Evolutionary conservation across 83 land plant species (phyloP), one percentile per base, ranked within the genome.

Genomic region (Thuja plicata): DNA sequence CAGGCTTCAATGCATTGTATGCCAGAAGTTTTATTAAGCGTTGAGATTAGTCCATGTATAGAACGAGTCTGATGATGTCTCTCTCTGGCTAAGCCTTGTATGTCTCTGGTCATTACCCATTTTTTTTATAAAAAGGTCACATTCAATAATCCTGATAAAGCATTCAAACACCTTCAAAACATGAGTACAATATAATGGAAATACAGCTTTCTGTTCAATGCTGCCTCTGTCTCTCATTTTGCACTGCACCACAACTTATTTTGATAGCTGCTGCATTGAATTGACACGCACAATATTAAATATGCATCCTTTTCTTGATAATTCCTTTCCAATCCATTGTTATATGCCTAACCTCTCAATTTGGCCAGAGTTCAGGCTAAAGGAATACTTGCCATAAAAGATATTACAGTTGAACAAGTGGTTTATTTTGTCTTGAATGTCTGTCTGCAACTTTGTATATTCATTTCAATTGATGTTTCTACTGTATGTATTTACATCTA

Each of bases 71-170:
- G 12, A 30, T 83, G 2, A 30, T 83, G 21, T 46, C 13, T 45
- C 85, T 83, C 13, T 45, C 85, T 83, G 54, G n/a, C 50, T 34
- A 46, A 48, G 85, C 52, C 55, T 45, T 43, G 54, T 46, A 45
- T 83, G 52, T 83, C 85, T 83, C 85, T 45, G 32, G 54, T 43
- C 55, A 83, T 46, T 46, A 48, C 85, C 85, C 54, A 83, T 83
- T 83, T 83, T 83, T 83, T 46, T 3, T 45, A 45, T 41, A 41
- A 41, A 41, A 46, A 5, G 11, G 85, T 83, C 30, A 83, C 27
- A 83, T 48, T 83, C 32, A 46, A 83, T 83, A 83, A 83, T 48
- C 85, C 48, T n/a, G 55, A n/a, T 40, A 48, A 45, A 83, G 17
- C 34, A 83, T 48, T 83, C 32, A 16, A 48, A 83, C 43, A 55